A percentile compares a stretch with the other conserved stretches of the same genome.
These are phyloP conservation scores for Mycena metata DNA, from an alignment of 768 basidiomycete genomes.

Conservation along the genomic window DNA sequence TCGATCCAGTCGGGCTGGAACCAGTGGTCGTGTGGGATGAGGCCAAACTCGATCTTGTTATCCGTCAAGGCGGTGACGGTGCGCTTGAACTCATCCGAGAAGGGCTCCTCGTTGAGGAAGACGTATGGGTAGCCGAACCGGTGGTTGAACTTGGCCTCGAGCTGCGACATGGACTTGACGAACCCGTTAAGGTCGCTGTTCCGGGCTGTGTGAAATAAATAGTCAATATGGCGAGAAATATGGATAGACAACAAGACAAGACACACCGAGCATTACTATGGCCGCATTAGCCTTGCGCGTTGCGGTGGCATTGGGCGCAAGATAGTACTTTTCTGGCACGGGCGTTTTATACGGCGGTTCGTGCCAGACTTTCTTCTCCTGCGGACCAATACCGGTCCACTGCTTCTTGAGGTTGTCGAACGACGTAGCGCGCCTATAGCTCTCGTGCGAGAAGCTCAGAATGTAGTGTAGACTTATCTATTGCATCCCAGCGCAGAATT, in stretches of 20 bases:
- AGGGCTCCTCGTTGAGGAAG: conserved; percentile 89
- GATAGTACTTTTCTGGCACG: conserved; percentile 72
- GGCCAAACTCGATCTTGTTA: conserved; percentile 63
- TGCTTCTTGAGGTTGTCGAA: conserved; percentile 58
- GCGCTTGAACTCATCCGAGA: conserved; percentile 81
- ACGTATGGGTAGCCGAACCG: conserved; percentile 88
- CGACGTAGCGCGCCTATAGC: conserved; percentile 73
- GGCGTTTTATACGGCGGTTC: conserved; percentile 68
- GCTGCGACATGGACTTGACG: conserved; percentile 75
- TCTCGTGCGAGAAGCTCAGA: conserved; percentile 74
- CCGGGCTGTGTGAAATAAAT: conserved; percentile 58
- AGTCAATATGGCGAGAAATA: neutral
- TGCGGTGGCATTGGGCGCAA: conserved; percentile 48
- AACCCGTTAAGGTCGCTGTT: conserved; percentile 74
- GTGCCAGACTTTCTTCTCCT: conserved; percentile 35
- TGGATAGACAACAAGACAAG: neutral
- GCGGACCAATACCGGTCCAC: conserved; percentile 41
- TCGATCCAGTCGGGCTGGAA: conserved; percentile 84
- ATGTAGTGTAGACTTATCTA: conserved; percentile 71
- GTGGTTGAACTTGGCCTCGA: conserved; percentile 78
- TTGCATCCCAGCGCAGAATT: neutral
- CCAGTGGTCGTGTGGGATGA: conserved; percentile 81
- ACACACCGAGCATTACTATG: conserved; percentile 79
- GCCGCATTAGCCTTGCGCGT: conserved; percentile 84
- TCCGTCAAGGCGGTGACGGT: conserved; percentile 48